Conservation (phyloP, 768 basidiomycete species). For the Pleurotus platypus region DNA sequence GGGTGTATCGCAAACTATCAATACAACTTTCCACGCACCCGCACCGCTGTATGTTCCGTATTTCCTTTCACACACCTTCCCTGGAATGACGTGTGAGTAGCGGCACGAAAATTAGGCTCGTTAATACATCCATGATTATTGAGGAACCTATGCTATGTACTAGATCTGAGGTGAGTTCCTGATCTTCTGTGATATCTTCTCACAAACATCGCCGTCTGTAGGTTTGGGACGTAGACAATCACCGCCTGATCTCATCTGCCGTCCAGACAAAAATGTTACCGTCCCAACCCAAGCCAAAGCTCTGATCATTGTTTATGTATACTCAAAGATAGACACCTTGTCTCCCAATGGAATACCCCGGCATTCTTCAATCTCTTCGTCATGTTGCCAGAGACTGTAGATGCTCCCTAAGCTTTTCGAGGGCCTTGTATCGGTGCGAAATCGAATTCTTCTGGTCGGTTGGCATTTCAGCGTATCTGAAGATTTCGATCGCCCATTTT, state of each 20-base stretch:
- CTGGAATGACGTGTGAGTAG: not conserved
- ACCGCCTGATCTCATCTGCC: not conserved
- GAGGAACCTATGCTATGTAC: constrained; percentile 6
- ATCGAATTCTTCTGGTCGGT: constrained; percentile 64
- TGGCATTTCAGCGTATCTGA: constrained; percentile 77
- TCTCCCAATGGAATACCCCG: not conserved
- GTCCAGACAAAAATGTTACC: constrained; percentile 8
- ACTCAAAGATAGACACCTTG: not conserved
- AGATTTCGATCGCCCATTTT: not conserved
- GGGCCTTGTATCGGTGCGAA: constrained; percentile 69
- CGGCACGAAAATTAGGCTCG: not conserved
- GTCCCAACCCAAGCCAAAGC: not conserved
- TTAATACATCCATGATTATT: constrained; percentile 3
- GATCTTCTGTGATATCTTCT: not conserved
- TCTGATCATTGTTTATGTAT: not conserved
- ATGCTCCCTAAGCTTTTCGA: constrained; percentile 60
- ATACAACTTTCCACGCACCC: constrained; percentile 6
- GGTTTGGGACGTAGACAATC: constrained; percentile 4
- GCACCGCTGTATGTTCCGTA: not conserved
- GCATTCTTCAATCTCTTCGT: not conserved
- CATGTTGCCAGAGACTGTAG: constrained; percentile 29
- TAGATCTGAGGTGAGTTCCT: constrained; percentile 4
- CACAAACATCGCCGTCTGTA: not conserved
- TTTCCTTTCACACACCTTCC: not conserved
- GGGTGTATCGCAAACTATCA: constrained; percentile 13